Evolutionary conservation across 495 filamentous ascomycete genomes (phyloP).

Genomic region (Beverwykella pulmonaria): DNA sequence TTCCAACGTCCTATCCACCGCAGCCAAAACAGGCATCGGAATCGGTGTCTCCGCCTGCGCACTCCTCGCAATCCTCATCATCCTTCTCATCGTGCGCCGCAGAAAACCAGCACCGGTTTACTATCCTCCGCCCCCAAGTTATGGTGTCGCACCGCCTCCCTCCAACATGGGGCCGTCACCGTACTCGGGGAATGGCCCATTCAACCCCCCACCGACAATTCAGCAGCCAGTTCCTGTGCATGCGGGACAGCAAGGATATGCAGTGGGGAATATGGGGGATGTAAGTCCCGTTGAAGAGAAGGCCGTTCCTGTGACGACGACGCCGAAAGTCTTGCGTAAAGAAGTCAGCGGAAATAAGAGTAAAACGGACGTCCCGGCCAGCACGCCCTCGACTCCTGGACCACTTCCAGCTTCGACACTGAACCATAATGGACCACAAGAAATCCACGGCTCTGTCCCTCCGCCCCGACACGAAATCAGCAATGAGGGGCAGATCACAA

Average conservation of each 20-base stretch:
- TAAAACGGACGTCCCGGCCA: neutral
- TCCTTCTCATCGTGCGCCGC: constrained; percentile 16
- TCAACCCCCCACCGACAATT: constrained; percentile 12
- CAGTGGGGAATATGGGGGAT: neutral
- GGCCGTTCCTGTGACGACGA: neutral
- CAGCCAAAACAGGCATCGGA: constrained; percentile 21
- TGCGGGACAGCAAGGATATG: neutral
- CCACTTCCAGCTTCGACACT: neutral
- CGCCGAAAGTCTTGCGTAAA: constrained; percentile 1
- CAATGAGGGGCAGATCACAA: constrained; percentile 13
- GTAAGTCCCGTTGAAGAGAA: constrained; percentile 29
- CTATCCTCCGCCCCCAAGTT: constrained; percentile 6
- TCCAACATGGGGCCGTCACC: constrained; percentile 20
- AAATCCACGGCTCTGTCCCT: constrained; percentile 21
- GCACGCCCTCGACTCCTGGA: neutral
- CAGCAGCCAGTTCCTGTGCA: constrained; percentile 8
- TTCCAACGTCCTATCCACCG: constrained; percentile 4
- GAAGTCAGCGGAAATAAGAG: constrained; percentile 1
- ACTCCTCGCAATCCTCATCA: constrained; percentile 13
- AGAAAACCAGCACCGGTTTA: neutral
- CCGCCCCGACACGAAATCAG: constrained; percentile 12
- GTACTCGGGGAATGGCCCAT: constrained; percentile 15
- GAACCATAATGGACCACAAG: neutral
- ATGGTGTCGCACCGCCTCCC: neutral
- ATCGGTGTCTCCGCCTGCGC: constrained; percentile 22